These are phyloP conservation scores for Nicotiana tabacum DNA, from an alignment of 257 asterid species.

Conservation along the genomic window DNA sequence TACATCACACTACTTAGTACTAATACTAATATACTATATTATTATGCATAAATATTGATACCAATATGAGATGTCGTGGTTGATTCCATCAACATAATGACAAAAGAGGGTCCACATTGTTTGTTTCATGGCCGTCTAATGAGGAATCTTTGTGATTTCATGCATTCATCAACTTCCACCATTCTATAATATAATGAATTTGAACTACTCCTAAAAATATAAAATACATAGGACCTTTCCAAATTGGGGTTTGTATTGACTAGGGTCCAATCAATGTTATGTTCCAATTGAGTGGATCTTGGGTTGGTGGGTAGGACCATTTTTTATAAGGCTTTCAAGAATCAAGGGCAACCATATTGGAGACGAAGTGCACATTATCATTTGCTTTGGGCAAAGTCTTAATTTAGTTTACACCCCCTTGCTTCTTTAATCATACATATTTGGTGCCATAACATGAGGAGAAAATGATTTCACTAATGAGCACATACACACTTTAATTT, in stretches of 20 bases:
- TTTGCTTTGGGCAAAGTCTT: constrained; percentile 2
- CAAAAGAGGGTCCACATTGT: constrained; percentile 44
- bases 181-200: constrained; percentile 14
- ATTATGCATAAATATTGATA: constrained; percentile 25
- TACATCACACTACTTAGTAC: neutral
- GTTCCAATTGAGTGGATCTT: constrained; percentile 26
- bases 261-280: constrained; percentile 22
- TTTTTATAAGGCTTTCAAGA: constrained; percentile 4
- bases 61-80: constrained; percentile 35
- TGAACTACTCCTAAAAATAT: neutral
- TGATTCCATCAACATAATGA: constrained; percentile 54
- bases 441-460: neutral
- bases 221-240: constrained; percentile 28
- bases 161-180: constrained; percentile 45
- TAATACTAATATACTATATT: neutral
- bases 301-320: constrained; percentile 19
- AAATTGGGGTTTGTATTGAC: constrained; percentile 27
- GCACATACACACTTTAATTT: neutral
- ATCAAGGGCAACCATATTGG: constrained; percentile 26
- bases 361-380: constrained; percentile 39
- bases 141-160: constrained; percentile 62
- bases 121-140: constrained; percentile 65
- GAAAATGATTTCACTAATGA: neutral
- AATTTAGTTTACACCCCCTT: neutral
- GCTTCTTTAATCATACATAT: neutral